Percentiles rank a stretch among this genome's conserved stretches.
Conservation (phyloP, 768 basidiomycete genomes). For the Suillus hirtellus region DNA sequence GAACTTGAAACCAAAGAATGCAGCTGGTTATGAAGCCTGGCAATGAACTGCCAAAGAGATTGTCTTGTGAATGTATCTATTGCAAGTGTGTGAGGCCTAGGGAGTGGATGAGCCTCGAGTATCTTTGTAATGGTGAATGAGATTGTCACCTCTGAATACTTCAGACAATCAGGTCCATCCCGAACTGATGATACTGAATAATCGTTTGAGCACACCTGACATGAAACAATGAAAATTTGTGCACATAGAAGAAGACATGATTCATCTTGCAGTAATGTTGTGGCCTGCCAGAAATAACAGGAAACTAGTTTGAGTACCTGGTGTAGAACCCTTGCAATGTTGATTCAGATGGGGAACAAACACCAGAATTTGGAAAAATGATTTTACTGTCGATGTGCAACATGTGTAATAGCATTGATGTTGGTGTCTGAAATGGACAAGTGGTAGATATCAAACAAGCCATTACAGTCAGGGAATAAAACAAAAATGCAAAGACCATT, state of each 20-base stretch:
- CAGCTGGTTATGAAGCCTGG: too few relatives aligned
- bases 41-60: too few relatives aligned
- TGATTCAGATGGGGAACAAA: not conserved
- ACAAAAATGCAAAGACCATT: not conserved
- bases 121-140: too few relatives aligned
- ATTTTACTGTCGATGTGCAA: not conserved
- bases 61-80: too few relatives aligned
- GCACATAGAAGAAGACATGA: not conserved
- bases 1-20: too few relatives aligned
- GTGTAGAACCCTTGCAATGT: not conserved
- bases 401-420: not conserved
- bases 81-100: too few relatives aligned
- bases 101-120: too few relatives aligned
- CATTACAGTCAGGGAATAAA: conserved; percentile 9
- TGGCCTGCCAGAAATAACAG: not conserved
- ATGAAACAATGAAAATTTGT: too few relatives aligned
- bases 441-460: conserved; percentile 3
- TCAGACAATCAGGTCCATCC: too few relatives aligned
- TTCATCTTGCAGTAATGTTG: not conserved
- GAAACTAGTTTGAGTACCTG: not conserved
- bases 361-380: not conserved
- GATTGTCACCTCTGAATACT: too few relatives aligned
- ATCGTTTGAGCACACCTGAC: too few relatives aligned
- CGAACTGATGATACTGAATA: too few relatives aligned
- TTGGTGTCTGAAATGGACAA: conserved; percentile 10